Percentiles rank a stretch among this genome's conserved stretches.
These are phyloP conservation scores for Moringa oleifera DNA, from an alignment of 345 rosid genomes.

Conservation along the genomic window DNA sequence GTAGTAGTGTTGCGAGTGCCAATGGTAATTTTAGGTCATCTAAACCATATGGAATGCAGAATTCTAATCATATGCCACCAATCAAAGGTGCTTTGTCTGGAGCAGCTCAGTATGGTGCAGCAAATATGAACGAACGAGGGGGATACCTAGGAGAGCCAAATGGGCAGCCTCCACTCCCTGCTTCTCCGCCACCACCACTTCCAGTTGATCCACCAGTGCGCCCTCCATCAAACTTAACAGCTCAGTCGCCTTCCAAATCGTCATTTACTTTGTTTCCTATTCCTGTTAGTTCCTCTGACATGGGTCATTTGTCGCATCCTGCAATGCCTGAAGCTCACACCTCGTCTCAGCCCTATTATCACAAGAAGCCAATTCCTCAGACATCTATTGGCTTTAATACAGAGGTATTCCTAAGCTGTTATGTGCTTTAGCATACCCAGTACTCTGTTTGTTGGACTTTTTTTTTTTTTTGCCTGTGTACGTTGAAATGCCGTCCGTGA, in stretches of 20 bases:
- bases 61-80: neutral
- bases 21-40: conserved; percentile 4
- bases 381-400: conserved; percentile 19
- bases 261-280: conserved; percentile 49
- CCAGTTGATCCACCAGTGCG: conserved; percentile 36
- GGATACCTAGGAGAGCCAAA: conserved; percentile 14
- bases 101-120: conserved; percentile 6
- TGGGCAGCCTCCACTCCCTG: conserved; percentile 54
- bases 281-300: conserved; percentile 25
- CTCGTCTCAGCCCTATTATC: conserved; percentile 11
- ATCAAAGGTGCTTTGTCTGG: neutral
- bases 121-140: conserved; percentile 2
- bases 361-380: conserved; percentile 9
- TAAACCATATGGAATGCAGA: neutral
- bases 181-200: conserved; percentile 64
- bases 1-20: neutral
- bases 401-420: conserved; percentile 24
- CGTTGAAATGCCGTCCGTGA: neutral
- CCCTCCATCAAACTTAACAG: conserved; percentile 6
- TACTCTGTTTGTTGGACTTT: neutral
- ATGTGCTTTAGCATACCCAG: conserved; percentile 4
- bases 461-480: no score
- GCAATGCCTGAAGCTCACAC: conserved; percentile 24
- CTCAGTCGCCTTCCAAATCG: conserved; percentile 32
- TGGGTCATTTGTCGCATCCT: conserved; percentile 22